Base-by-base conservation (phyloP, 78 protist species). In the Chrysochromulina tobinii region DNA sequence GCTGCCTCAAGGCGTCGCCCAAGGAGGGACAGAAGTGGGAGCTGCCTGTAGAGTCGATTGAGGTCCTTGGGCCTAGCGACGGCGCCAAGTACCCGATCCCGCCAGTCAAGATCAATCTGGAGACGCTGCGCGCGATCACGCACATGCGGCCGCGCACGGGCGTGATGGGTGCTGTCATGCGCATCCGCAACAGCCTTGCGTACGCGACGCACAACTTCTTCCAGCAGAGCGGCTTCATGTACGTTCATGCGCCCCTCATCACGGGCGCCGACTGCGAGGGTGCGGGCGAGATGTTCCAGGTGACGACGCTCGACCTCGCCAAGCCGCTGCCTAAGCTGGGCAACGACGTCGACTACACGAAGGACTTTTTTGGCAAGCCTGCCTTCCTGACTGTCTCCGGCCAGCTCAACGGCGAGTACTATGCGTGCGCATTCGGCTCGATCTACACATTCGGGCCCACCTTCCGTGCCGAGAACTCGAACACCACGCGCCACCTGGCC, bases 201-300 rank as follows among this genome's bases (percentile, higher is more conserved):
- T 77, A 51, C 18, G 93, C 79, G 67, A 84, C 86, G 64, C 96
- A 96, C 91, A n/a, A 9, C 59, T 94, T 53, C 91, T 93, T 92
- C 90, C 90, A 85, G 59, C 51, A 27, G 83, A 11, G 3, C 57
- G 91, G 90, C 81, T 87, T 92, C 85, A 12, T 38, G 23, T 73
- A 91, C 87, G 96, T 97, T 1, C 96, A 95, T 50, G 92, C 98
- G 54, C 98, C 98, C 23, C 48, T 97, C 84, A 88, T 97, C 75
- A 97, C 98, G 7, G 94, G 96, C 9, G 21, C 90, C 23, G 98
- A 96, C 86, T 96, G 98, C 92, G 98, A 97, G 83, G 98, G 98
- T 77, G 98, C 98, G 50, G 98, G 98, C 21, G 98, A 97, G 88
- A 93, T 92, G 91, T 97, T 97, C 85, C 93, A 50, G 51, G 83